Conservation (phyloP, 371 early-diverging fungal genomes). For the Rhizomucor pusillus region DNA sequence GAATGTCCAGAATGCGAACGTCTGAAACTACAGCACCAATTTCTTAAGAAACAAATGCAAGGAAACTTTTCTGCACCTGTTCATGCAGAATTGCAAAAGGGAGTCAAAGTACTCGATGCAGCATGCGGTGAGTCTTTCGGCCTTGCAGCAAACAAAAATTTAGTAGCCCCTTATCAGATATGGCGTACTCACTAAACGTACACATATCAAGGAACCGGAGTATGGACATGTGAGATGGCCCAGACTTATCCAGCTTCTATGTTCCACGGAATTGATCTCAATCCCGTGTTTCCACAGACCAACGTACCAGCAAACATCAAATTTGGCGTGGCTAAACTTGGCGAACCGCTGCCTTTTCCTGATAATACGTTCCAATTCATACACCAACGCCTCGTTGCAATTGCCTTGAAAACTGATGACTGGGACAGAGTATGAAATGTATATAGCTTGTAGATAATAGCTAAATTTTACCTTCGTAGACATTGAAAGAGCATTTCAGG, state of each 20-base stretch:
- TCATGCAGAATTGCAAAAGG: neutral
- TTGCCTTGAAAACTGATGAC: conserved; percentile 16
- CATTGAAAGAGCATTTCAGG: too few species aligned
- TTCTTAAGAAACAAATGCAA: too few species aligned
- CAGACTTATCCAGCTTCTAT: conserved; percentile 8
- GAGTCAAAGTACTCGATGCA: conserved; percentile 1
- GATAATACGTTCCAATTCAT: conserved; percentile 52
- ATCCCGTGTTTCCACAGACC: conserved; percentile 10
- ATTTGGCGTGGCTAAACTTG: conserved; percentile 48
- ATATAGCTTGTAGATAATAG: too few species aligned
- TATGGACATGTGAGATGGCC: conserved; percentile 16
- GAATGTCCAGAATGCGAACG: too few species aligned
- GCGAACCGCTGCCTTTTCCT: conserved; percentile 48
- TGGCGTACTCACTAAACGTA: too few species aligned
- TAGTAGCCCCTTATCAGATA: too few species aligned
- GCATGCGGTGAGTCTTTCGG: conserved; percentile 1
- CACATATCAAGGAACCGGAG: neutral
- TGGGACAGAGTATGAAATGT: too few species aligned
- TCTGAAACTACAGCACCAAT: too few species aligned
- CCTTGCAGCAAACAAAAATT: too few species aligned
- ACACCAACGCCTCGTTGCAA: conserved; percentile 38
- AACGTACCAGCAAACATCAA: conserved; percentile 22
- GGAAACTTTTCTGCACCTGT: neutral
- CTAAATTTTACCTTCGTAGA: too few species aligned
- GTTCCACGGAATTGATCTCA: conserved; percentile 14